Base-by-base conservation (phyloP, 192 early-diverging fungal genomes). In the Kappamyces sp. region DNA sequence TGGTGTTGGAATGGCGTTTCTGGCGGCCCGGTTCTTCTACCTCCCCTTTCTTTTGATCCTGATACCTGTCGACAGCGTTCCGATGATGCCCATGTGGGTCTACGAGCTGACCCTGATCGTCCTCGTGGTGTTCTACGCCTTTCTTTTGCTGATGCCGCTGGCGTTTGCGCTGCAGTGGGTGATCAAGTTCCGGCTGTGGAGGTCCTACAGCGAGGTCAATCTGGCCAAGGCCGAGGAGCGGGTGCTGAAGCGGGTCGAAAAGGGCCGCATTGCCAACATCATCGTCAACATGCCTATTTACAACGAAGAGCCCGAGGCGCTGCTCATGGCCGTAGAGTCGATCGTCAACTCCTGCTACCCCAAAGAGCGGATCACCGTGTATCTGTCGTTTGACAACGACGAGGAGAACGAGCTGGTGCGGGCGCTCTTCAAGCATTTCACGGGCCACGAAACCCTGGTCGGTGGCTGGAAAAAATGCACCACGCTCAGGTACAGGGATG, bases 401-500 rank as follows among this genome's bases (percentile, higher is more conserved):
- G 32, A 64, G 43, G 34, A 41, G 6, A 45, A 43, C 12, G 54
- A 60, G 2, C n/a, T 65, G 1, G 30, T 37, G 12, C 31, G 46
- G 7, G 47, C 34, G 12, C 49, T 60, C 47, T 32, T 60, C 29
- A 47, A 49, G 22, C 34, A 34, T 15, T 45, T 60, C 8, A 45
- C 59, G 3, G 45, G 59, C 15, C 33, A 32, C 6, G 45, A 60
- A 33, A 2, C n/a, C 3, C 45, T 32, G 1, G 51, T 54, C 2
- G 55, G 57, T 37, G 64, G 22, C 3, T 60, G 35, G 7, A 14
- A 12, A 41, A 29, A 59, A n/a, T 33, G 51, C 46, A 3, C 58
- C 42, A 5, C 52, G 46, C 37, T 67, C 53, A 57, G 34, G 37
- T 74, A 60, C 54, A 59, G 60, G 1, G 62, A 61, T 45, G 71